A percentile compares a stretch with the other conserved stretches of the same genome.
Evolutionary conservation across 2,329 filamentous ascomycete genomes (phyloP).

Genomic region (Paecilomyces sp.): DNA sequence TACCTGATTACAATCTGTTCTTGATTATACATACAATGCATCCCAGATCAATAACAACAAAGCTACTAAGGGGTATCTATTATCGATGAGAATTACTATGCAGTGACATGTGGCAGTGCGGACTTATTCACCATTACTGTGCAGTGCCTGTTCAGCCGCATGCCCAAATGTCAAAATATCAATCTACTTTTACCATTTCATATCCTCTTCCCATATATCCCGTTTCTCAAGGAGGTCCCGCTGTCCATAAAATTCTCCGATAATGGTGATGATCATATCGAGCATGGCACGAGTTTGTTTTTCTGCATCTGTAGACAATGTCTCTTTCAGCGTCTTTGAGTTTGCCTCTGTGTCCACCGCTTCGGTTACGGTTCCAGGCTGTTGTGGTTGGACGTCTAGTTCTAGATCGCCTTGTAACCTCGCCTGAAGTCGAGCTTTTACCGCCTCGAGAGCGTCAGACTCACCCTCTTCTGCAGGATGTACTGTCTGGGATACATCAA

Average conservation of each 20-base stretch:
- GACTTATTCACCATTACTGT: not conserved
- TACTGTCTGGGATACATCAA: not conserved
- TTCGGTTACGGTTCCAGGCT: not conserved
- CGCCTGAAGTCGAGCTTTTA: conserved; percentile 41
- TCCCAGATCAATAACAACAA: not conserved
- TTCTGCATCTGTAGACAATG: conserved; percentile 18
- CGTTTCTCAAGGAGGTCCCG: conserved; percentile 73
- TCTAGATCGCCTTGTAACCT: conserved; percentile 23
- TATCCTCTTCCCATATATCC: conserved; percentile 41
- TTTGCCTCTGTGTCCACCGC: conserved; percentile 26
- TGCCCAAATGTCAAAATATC: not conserved
- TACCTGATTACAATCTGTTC: not conserved
- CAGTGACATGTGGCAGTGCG: not conserved
- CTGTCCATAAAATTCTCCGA: conserved; percentile 85
- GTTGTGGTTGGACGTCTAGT: conserved; percentile 22
- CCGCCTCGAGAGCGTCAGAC: conserved; percentile 39
- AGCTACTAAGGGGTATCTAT: not conserved
- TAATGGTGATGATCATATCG: conserved; percentile 85
- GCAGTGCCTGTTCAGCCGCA: not conserved
- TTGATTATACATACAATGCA: not conserved
- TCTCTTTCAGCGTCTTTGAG: conserved; percentile 22
- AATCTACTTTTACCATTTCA: conserved; percentile 3
- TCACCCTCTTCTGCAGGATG: not conserved
- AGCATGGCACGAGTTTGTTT: conserved; percentile 56
- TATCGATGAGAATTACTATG: not conserved